phyloP scores from a whole-genome alignment of 371 early-diverging fungal genomes.

The Nematocida sp. region DNA sequence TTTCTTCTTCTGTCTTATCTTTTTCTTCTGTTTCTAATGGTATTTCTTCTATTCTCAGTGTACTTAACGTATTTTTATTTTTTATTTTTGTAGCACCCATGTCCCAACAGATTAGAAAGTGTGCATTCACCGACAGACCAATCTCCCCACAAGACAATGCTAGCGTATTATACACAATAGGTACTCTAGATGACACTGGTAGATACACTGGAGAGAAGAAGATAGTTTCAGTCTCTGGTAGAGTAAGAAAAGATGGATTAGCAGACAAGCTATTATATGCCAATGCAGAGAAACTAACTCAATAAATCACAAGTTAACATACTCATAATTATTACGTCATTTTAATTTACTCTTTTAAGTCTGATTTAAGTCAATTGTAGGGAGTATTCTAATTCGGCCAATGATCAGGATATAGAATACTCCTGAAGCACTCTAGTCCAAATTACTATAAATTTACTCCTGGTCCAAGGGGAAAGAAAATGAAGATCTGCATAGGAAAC shows the following conservation, averaged over 20 bases:
- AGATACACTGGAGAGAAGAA: constrained; percentile 54
- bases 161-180: constrained; percentile 62
- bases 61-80: not conserved
- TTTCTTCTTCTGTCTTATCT: not conserved
- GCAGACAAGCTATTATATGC: constrained; percentile 59
- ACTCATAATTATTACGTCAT: not conserved
- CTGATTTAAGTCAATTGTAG: not conserved
- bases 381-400: not conserved
- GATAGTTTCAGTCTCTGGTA: constrained; percentile 60
- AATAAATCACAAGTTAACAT: too few relatives aligned
- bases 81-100: constrained; percentile 35
- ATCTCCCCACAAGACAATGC: constrained; percentile 62
- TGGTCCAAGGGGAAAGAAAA: too few relatives aligned
- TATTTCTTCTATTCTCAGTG: too few relatives aligned
- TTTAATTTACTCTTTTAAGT: not conserved
- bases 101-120: constrained; percentile 53
- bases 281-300: constrained; percentile 41
- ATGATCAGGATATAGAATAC: too few relatives aligned
- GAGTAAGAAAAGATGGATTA: constrained; percentile 59
- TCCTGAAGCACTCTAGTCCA: too few relatives aligned
- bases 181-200: constrained; percentile 58
- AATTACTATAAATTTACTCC: too few relatives aligned
- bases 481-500: constrained; percentile 58
- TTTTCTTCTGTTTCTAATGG: not conserved
- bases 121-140: constrained; percentile 62